Evolutionary conservation across 2,329 filamentous ascomycete genomes (phyloP).

Genomic region (Aureobasidium sp.): DNA sequence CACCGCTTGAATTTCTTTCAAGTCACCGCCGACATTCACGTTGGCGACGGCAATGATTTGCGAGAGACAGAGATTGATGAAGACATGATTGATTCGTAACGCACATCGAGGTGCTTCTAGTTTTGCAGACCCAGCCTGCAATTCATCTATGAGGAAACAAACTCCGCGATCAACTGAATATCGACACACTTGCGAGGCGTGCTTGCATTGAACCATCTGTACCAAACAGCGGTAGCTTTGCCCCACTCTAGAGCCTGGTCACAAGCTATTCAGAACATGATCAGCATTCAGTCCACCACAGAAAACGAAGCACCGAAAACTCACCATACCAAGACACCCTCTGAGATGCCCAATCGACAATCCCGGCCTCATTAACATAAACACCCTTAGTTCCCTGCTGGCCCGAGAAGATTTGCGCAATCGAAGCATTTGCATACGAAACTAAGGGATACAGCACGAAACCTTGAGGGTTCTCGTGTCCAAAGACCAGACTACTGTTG

Average conservation of each 20-base stretch:
- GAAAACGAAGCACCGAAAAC: background rate
- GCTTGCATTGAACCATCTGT: conserved; percentile 11
- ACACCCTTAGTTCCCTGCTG: conserved; percentile 14
- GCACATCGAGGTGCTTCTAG: background rate
- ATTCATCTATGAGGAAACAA: background rate
- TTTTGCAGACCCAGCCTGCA: background rate
- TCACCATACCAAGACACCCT: conserved; percentile 14
- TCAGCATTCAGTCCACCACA: background rate
- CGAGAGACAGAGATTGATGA: background rate
- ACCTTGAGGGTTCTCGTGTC: conserved; percentile 1
- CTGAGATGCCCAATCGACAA: conserved; percentile 13
- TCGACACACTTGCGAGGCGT: conserved; percentile 8
- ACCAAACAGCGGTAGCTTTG: conserved; percentile 13
- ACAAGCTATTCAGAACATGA: background rate
- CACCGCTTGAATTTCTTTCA: background rate
- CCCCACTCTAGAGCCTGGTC: conserved; percentile 13
- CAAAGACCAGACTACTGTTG: conserved; percentile 12
- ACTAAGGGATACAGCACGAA: conserved; percentile 12
- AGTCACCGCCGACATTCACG: background rate
- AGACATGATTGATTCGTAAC: background rate
- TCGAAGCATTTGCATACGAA: conserved; percentile 5
- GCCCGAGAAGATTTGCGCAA: conserved; percentile 14
- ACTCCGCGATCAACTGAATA: conserved; percentile 6
- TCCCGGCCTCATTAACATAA: conserved; percentile 13
- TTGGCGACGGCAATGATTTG: background rate